phyloP scores from a whole-genome alignment of 2,329 filamentous ascomycete species.

The Diaporthe velutina region DNA sequence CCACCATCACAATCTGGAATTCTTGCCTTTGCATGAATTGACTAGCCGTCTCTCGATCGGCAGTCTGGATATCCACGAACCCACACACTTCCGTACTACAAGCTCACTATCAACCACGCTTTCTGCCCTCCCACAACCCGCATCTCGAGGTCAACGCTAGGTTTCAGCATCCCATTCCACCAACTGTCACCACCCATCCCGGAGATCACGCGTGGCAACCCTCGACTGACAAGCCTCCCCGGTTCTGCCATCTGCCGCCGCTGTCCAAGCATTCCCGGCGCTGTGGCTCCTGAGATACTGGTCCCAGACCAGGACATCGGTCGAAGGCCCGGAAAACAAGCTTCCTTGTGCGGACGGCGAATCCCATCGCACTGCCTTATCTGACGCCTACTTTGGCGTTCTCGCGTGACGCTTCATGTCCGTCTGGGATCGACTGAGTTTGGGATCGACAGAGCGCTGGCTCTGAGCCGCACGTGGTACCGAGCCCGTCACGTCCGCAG shows the following conservation, averaged over 20 bases:
- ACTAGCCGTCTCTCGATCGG: constrained; percentile 7
- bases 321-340: constrained; percentile 31
- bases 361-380: constrained; percentile 41
- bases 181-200: neutral
- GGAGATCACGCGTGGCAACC: constrained; percentile 9
- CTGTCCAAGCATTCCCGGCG: neutral
- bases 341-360: constrained; percentile 35
- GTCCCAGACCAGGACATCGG: constrained; percentile 26
- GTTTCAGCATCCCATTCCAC: constrained; percentile 22
- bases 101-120: constrained; percentile 3
- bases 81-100: constrained; percentile 20
- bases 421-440: constrained; percentile 41
- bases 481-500: constrained; percentile 36
- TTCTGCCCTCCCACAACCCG: constrained; percentile 4
- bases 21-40: constrained; percentile 26
- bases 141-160: constrained; percentile 20
- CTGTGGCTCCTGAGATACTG: constrained; percentile 27
- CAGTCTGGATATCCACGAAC: constrained; percentile 27
- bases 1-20: constrained; percentile 24
- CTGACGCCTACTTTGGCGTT: constrained; percentile 23
- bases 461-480: constrained; percentile 22
- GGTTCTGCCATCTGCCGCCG: constrained; percentile 12
- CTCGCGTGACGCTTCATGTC: constrained; percentile 42
- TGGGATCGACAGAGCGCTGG: constrained; percentile 38
- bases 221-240: constrained; percentile 13